Evolutionary conservation across 495 filamentous ascomycete genomes (phyloP).

Genomic region (Tricharina praecox): DNA sequence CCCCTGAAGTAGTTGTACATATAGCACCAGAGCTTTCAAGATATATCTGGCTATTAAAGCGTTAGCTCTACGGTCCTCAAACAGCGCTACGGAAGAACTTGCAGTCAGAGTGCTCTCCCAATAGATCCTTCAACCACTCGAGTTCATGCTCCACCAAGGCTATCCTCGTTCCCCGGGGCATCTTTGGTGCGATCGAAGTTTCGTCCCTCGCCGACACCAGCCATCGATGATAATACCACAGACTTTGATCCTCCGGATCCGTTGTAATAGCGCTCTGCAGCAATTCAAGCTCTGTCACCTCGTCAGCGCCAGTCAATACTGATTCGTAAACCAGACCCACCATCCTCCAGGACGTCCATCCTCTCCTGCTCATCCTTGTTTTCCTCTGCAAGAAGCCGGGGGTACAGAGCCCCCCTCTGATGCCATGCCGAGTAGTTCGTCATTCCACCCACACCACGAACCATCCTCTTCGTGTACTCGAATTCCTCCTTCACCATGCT

Average conservation of each 20-base stretch:
- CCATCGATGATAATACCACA: conserved; percentile 93
- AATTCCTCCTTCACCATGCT: conserved; percentile 62
- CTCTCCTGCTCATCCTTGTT: conserved; percentile 44
- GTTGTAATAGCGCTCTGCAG: conserved; percentile 63
- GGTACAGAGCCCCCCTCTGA: conserved; percentile 65
- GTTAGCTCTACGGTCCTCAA: background rate
- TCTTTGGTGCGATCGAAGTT: conserved; percentile 39
- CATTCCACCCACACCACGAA: conserved; percentile 53
- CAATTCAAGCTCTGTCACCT: conserved; percentile 46
- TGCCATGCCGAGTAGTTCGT: conserved; percentile 98
- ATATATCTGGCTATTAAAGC: conserved; percentile 41
- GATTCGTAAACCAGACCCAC: conserved; percentile 29
- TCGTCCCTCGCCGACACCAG: conserved; percentile 37
- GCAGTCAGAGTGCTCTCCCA: conserved; percentile 55
- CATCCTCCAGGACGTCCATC: conserved; percentile 52
- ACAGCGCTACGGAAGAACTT: background rate
- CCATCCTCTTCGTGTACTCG: conserved; percentile 77
- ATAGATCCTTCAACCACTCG: conserved; percentile 49
- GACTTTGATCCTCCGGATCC: conserved; percentile 76
- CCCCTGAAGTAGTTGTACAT: conserved; percentile 35
- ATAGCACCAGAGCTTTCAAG: conserved; percentile 57
- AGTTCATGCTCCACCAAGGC: conserved; percentile 44
- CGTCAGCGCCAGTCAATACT: conserved; percentile 5
- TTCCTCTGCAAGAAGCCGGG: conserved; percentile 52
- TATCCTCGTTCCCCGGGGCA: conserved; percentile 43